A percentile compares a stretch with the other conserved stretches of the same genome.
phyloP scores from a whole-genome alignment of 768 basidiomycete genomes.

The Leccinellum luteum region DNA sequence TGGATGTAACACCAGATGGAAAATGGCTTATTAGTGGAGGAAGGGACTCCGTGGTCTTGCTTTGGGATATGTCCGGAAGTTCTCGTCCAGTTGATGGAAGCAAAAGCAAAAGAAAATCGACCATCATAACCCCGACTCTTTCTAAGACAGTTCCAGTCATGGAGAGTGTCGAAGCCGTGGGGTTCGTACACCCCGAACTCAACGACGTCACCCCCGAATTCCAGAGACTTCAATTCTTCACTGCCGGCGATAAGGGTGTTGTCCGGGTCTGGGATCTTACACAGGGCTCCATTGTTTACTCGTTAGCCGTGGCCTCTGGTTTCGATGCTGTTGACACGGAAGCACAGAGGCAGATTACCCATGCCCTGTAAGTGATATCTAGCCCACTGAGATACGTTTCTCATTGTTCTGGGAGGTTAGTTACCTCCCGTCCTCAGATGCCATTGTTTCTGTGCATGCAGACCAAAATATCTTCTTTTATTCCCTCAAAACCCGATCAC shows the following conservation, averaged over 20 bases:
- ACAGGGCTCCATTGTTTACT: conserved; percentile 59
- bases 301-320: conserved; percentile 47
- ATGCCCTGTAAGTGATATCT: conserved; percentile 65
- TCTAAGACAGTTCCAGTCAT: conserved; percentile 78
- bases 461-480: conserved; percentile 97
- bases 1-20: conserved; percentile 83
- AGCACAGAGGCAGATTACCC: conserved; percentile 80
- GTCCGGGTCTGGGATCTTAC: conserved; percentile 83
- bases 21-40: conserved; percentile 90
- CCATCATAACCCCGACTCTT: conserved; percentile 52
- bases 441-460: conserved; percentile 81
- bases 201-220: conserved; percentile 36
- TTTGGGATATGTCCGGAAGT: conserved; percentile 73
- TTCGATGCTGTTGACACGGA: conserved; percentile 48
- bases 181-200: conserved; percentile 56
- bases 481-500: conserved; percentile 61
- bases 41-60: conserved; percentile 85
- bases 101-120: conserved; percentile 42
- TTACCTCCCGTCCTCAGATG: conserved; percentile 61
- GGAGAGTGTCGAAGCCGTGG: conserved; percentile 86
- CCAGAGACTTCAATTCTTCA: conserved; percentile 66
- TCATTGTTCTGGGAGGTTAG: conserved; percentile 39
- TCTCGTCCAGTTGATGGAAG: conserved; percentile 7
- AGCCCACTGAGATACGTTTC: conserved; percentile 6
- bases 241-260: conserved; percentile 87